Evolutionary conservation across 2,329 filamentous ascomycete species (phyloP).

Genomic region (Aspergillus sp.): DNA sequence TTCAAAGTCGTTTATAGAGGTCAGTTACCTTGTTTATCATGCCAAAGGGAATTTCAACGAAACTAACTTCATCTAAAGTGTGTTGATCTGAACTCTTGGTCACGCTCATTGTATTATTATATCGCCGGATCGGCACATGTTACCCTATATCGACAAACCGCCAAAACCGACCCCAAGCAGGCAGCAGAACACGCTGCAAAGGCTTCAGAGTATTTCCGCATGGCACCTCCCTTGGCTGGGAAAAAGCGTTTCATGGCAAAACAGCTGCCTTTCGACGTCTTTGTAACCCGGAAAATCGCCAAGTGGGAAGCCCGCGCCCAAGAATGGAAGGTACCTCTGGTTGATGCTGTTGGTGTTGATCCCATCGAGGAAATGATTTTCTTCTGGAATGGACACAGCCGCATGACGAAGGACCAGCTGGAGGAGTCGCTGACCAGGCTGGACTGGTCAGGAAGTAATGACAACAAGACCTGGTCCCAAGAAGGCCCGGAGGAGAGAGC

Average conservation of each 20-base stretch:
- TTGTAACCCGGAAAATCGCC: constrained; percentile 73
- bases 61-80: constrained; percentile 41
- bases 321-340: constrained; percentile 60
- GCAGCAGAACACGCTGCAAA: constrained; percentile 56
- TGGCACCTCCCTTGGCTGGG: constrained; percentile 68
- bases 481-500: constrained; percentile 58
- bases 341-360: constrained; percentile 75
- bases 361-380: constrained; percentile 89
- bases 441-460: constrained; percentile 63
- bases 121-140: constrained; percentile 75
- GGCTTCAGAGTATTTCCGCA: constrained; percentile 66
- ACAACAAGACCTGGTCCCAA: constrained; percentile 45
- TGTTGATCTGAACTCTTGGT: constrained; percentile 84
- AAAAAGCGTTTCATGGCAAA: constrained; percentile 87
- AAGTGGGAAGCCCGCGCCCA: constrained; percentile 83
- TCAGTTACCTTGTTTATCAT: constrained; percentile 21
- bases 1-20: constrained; percentile 66
- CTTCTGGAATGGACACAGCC: constrained; percentile 84
- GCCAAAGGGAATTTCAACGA: no score
- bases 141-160: constrained; percentile 65
- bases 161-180: constrained; percentile 28
- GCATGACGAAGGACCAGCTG: constrained; percentile 66
- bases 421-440: constrained; percentile 60
- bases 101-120: constrained; percentile 83
- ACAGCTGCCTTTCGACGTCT: constrained; percentile 84